Evolutionary conservation across 805 yeast species (phyloP).

Genomic region (Hermanozyma aechmeae): DNA sequence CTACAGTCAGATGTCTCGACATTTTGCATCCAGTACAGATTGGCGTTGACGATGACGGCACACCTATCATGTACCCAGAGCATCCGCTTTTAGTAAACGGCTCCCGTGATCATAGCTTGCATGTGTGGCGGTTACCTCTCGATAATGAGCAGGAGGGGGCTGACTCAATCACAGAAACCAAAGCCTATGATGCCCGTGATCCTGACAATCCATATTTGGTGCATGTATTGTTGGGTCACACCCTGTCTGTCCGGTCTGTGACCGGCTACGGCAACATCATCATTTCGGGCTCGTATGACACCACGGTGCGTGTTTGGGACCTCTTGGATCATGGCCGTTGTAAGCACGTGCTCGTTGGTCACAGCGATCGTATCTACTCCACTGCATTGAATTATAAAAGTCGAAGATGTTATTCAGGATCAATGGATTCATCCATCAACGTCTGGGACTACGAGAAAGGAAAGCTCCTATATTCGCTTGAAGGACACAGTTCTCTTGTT

Average conservation of each 20-base stretch:
- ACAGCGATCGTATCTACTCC: constrained; percentile 81
- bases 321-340: constrained; percentile 60
- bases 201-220: constrained; percentile 54
- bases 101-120: constrained; percentile 35
- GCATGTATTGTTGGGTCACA: constrained; percentile 60
- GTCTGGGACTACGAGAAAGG: constrained; percentile 88
- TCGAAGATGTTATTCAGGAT: constrained; percentile 79
- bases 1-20: constrained; percentile 88
- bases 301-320: constrained; percentile 89
- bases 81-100: constrained; percentile 55
- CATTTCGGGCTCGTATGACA: constrained; percentile 86
- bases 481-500: constrained; percentile 85
- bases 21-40: constrained; percentile 60
- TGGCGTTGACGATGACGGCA: constrained; percentile 53
- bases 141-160: constrained; percentile 26
- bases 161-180: constrained; percentile 24
- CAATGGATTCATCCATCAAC: constrained; percentile 80
- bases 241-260: constrained; percentile 77
- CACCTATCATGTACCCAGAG: constrained; percentile 46
- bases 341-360: constrained; percentile 69
- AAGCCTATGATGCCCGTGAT: constrained; percentile 27
- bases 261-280: constrained; percentile 78
- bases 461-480: constrained; percentile 54
- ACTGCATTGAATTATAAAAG: constrained; percentile 72
- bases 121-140: constrained; percentile 49